These are phyloP conservation scores for Stipa capillata DNA, from an alignment of 176 grass and related monocot species.

Conservation along the genomic window DNA sequence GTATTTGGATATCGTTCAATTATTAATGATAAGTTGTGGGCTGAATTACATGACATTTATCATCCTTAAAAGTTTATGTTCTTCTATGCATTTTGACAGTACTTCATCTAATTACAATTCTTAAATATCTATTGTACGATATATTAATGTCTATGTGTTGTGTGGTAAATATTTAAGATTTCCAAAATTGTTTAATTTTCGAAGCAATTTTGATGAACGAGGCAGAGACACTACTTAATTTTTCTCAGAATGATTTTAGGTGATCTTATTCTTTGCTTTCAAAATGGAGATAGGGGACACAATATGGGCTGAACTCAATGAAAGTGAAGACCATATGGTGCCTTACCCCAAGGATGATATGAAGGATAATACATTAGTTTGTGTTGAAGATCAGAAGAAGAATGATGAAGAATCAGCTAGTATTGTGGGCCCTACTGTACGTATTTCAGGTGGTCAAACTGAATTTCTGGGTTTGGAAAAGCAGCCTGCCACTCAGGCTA, in stretches of 20 bases:
- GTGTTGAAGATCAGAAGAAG: conserved; percentile 39
- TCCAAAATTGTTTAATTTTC: neutral
- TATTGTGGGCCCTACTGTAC: conserved; percentile 19
- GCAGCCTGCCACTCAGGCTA: conserved; percentile 41
- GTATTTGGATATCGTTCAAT: too few species aligned
- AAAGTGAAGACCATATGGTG: conserved; percentile 55
- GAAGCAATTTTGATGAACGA: neutral
- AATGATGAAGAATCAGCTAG: conserved; percentile 28
- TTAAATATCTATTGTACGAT: too few species aligned
- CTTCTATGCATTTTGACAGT: neutral
- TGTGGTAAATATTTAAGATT: neutral
- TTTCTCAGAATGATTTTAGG: neutral
- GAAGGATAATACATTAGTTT: conserved; percentile 34
- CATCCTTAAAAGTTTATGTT: neutral
- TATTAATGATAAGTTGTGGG: neutral
- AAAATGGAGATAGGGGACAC: conserved; percentile 57
- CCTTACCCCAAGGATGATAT: conserved; percentile 54
- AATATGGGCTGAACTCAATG: conserved; percentile 79
- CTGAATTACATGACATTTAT: neutral
- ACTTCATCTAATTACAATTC: neutral
- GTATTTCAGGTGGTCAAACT: conserved; percentile 37
- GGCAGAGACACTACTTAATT: neutral
- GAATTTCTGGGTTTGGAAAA: conserved; percentile 42
- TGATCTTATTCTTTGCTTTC: conserved; percentile 2
- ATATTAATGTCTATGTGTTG: too few species aligned